Percentiles rank a stretch among this genome's conserved stretches.
phyloP scores from a whole-genome alignment of 306 rosid species.

The Quercus variabilis region DNA sequence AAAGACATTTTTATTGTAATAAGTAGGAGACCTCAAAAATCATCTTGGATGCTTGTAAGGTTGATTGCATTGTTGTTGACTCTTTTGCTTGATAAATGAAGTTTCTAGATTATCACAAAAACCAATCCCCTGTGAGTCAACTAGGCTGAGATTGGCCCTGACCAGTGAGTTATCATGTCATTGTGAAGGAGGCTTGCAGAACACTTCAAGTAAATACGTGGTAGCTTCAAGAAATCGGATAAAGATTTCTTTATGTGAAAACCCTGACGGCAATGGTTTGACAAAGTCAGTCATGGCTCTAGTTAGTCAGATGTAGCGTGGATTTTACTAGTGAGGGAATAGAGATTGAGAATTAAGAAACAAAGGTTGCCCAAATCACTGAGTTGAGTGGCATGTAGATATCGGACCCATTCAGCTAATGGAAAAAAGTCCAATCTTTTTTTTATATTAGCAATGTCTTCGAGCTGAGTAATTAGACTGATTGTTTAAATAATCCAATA shows the following conservation, averaged over 20 bases:
- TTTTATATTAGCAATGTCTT: too few species aligned
- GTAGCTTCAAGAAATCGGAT: not conserved
- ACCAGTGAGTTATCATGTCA: not conserved
- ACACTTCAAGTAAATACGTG: not conserved
- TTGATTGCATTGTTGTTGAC: too few species aligned
- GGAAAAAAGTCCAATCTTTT: too few species aligned
- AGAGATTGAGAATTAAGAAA: not conserved
- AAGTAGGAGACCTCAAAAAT: too few species aligned
- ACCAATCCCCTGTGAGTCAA: not conserved
- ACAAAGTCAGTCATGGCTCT: too few species aligned
- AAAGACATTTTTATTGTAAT: too few species aligned
- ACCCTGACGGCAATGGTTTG: not conserved
- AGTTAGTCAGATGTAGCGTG: not conserved
- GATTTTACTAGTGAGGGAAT: not conserved
- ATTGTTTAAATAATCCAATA: too few species aligned
- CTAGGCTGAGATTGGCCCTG: not conserved
- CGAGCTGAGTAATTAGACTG: too few species aligned
- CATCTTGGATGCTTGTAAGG: too few species aligned
- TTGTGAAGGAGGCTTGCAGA: not conserved
- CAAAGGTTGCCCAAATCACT: not conserved
- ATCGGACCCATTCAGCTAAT: too few species aligned
- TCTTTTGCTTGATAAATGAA: too few species aligned
- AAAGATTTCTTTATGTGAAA: not conserved
- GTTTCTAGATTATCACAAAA: too few species aligned
- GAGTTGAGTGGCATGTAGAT: not conserved